A percentile compares a stretch with the other conserved stretches of the same genome.
Conservation (phyloP, 768 basidiomycete species). For the Mycena kentingensis region DNA sequence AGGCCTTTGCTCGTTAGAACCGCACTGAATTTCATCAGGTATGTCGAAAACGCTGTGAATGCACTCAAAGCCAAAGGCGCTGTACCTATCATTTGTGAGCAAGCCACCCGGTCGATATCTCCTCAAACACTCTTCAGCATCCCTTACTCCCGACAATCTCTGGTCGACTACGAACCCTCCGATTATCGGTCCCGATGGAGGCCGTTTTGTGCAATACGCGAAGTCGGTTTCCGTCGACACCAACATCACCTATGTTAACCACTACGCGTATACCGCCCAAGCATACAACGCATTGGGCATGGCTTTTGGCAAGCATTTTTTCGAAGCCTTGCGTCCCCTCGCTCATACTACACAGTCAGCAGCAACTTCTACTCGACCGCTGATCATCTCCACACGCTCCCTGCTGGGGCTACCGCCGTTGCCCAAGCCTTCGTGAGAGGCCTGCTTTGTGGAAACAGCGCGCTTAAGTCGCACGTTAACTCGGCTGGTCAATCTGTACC, state of each 20-base stretch:
- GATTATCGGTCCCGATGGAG: conserved; percentile 25
- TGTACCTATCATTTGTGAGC: conserved; percentile 34
- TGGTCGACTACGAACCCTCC: conserved; percentile 25
- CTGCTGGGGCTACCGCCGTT: conserved; percentile 36
- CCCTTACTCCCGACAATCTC: conserved; percentile 37
- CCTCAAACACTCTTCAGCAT: conserved; percentile 1
- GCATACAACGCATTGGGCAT: too few species aligned
- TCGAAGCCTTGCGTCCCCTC: not conserved
- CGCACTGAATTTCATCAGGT: too few species aligned
- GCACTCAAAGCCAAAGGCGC: conserved; percentile 38
- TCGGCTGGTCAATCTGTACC: conserved; percentile 20
- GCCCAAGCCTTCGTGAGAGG: conserved; percentile 39
- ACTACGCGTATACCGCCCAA: conserved; percentile 34
- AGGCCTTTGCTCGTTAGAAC: too few species aligned
- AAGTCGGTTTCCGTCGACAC: conserved; percentile 22
- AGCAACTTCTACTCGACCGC: conserved; percentile 33
- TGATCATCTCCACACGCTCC: conserved; percentile 39
- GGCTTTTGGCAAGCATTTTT: not conserved
- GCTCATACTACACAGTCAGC: not conserved
- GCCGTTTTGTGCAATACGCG: conserved; percentile 37
- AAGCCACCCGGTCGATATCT: not conserved
- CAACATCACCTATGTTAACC: conserved; percentile 33
- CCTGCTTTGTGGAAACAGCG: conserved; percentile 31
- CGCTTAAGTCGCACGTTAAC: conserved; percentile 30
- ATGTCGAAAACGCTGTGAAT: conserved; percentile 32